phyloP scores from a whole-genome alignment of 192 early-diverging fungal genomes.

The Entomortierella chlamydospora region DNA sequence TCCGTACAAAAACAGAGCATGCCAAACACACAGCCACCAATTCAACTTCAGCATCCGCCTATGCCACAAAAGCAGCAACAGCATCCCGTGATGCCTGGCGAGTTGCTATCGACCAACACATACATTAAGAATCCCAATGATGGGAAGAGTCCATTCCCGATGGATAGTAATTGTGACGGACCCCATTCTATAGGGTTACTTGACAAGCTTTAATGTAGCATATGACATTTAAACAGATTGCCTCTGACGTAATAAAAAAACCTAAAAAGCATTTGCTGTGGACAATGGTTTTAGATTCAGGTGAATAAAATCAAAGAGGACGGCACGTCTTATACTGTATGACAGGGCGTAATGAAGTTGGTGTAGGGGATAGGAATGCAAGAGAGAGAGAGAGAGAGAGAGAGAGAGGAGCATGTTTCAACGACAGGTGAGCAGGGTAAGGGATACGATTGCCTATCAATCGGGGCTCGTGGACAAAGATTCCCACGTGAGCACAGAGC shows the following conservation, averaged over 20 bases:
- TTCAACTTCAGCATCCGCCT: not conserved
- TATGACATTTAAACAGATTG: too few relatives aligned
- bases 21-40: not conserved
- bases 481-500: constrained; percentile 4
- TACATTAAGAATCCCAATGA: not conserved
- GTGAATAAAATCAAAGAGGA: too few relatives aligned
- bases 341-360: too few relatives aligned
- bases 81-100: constrained; percentile 1
- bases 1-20: not conserved
- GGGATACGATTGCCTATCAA: constrained; percentile 1
- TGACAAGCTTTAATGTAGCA: too few relatives aligned
- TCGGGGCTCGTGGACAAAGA: not conserved
- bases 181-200: too few relatives aligned
- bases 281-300: too few relatives aligned
- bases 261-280: too few relatives aligned
- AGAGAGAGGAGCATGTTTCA: not conserved
- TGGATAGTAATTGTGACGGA: constrained; percentile 2
- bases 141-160: constrained; percentile 5
- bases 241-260: too few relatives aligned
- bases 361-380: too few relatives aligned
- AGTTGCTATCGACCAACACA: not conserved
- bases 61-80: not conserved
- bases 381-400: too few relatives aligned
- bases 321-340: too few relatives aligned
- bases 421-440: not conserved